Evolutionary conservation across 345 rosid genomes (phyloP).

Genomic region (Nephelium lappaceum): DNA sequence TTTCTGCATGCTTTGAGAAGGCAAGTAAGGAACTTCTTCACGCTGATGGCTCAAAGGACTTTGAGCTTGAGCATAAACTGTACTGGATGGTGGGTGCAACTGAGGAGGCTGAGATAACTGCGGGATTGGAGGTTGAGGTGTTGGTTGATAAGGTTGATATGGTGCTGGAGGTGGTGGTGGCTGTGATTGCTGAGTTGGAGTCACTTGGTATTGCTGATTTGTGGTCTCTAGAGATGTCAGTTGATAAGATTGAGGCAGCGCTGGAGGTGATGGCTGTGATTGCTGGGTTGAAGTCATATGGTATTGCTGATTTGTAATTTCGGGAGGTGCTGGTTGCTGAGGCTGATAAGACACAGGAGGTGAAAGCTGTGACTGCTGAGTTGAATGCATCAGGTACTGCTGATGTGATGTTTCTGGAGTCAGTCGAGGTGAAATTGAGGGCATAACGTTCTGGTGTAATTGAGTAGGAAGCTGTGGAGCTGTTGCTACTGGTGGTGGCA

Average conservation of each 20-base stretch:
- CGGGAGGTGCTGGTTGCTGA: slow-evolving; percentile 7
- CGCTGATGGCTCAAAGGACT: slow-evolving; percentile 16
- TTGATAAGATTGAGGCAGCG: slow-evolving; percentile 26
- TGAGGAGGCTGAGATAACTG: slow-evolving; percentile 27
- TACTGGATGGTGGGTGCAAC: slow-evolving; percentile 25
- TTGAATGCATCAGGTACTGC: slow-evolving; percentile 18
- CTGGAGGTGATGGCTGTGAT: slow-evolving; percentile 22
- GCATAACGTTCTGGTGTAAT: slow-evolving; percentile 9
- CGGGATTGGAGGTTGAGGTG: slow-evolving; percentile 15
- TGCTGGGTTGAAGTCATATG: slow-evolving; percentile 20
- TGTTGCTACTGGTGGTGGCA: slow-evolving; percentile 25
- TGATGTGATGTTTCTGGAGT: slow-evolving; percentile 26
- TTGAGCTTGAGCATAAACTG: slow-evolving; percentile 23
- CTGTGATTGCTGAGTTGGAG: slow-evolving; percentile 22
- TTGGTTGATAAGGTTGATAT: slow-evolving; percentile 16
- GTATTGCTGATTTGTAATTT: slow-evolving; percentile 22
- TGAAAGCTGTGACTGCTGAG: slow-evolving; percentile 29
- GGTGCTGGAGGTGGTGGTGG: slow-evolving; percentile 4
- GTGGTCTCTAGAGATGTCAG: slow-evolving; percentile 1
- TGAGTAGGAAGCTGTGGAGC: slow-evolving; percentile 37
- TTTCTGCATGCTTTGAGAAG: slow-evolving; percentile 26
- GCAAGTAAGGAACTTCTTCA: slow-evolving; percentile 28
- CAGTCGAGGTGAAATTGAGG: slow-evolving; percentile 24
- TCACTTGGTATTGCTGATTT: slow-evolving; percentile 14
- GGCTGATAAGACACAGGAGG: neutral